Conservation (phyloP, 768 basidiomycete genomes). For the Termitomyces sp. region DNA sequence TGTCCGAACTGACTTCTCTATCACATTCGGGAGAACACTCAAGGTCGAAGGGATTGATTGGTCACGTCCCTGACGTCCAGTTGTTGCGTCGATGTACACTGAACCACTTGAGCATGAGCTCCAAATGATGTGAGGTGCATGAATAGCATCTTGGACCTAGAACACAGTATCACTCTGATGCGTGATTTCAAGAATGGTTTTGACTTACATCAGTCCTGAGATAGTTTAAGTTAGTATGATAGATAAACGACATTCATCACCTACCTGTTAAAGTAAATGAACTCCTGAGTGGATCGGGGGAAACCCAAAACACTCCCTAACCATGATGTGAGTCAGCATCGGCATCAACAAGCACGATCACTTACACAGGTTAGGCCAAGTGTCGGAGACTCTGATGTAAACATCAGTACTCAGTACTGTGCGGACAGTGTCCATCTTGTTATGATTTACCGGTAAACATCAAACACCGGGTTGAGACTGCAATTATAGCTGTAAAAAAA, state of each 20-base stretch:
- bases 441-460: constrained; percentile 40
- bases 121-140: constrained; percentile 64
- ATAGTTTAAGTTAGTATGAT: not conserved
- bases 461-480: constrained; percentile 52
- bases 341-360: not conserved
- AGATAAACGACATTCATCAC: constrained; percentile 1
- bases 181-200: not conserved
- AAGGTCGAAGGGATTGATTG: constrained; percentile 53
- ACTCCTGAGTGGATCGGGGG: constrained; percentile 55
- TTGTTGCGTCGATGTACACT: constrained; percentile 47
- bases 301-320: constrained; percentile 62
- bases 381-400: constrained; percentile 40
- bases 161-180: not conserved
- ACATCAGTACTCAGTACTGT: not conserved
- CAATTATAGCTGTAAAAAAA: not conserved
- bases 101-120: constrained; percentile 41
- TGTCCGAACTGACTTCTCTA: constrained; percentile 59
- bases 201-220: constrained; percentile 30
- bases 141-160: constrained; percentile 47
- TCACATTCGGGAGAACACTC: constrained; percentile 62
- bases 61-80: constrained; percentile 37
- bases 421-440: not conserved
- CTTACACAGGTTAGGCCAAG: constrained; percentile 43
- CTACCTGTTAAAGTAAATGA: constrained; percentile 50
- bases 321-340: not conserved